These are phyloP conservation scores for Capsicum chinense DNA, from an alignment of 257 asterid genomes.

Conservation along the genomic window DNA sequence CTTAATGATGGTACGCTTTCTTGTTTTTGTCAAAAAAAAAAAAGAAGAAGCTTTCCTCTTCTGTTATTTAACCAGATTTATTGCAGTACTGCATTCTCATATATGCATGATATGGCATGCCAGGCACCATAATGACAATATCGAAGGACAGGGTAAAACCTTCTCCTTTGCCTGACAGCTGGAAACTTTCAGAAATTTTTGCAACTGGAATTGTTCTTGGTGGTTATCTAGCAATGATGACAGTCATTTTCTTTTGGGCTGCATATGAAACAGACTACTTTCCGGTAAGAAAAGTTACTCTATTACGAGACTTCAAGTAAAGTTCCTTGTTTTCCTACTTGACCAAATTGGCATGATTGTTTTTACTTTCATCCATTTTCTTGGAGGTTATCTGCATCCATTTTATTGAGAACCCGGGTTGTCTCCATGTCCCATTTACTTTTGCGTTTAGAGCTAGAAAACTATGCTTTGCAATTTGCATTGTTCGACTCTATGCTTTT, in stretches of 20 bases:
- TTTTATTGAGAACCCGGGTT: not conserved
- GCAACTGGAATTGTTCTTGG: slow-evolving; percentile 38
- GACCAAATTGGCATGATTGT: no score
- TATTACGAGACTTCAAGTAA: no score
- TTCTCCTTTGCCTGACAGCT: slow-evolving; percentile 48
- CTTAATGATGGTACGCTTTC: slow-evolving; percentile 74
- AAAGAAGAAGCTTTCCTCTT: not conserved
- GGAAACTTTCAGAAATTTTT: slow-evolving; percentile 43
- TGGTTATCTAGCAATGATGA: slow-evolving; percentile 27
- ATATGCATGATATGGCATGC: not conserved
- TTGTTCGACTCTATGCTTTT: not conserved
- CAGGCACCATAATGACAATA: slow-evolving; percentile 48
- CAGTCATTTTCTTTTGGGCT: no score
- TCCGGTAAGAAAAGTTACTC: no score
- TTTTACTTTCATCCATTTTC: no score
- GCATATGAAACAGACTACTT: no score
- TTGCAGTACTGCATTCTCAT: not conserved
- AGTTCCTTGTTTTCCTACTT: no score
- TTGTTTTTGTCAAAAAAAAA: not conserved
- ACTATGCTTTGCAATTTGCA: not conserved
- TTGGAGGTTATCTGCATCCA: not conserved
- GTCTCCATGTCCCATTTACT: not conserved
- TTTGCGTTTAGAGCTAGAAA: not conserved
- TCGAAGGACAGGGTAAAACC: slow-evolving; percentile 49
- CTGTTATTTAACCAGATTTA: not conserved